Evolutionary conservation across 1,139 yeast genomes (phyloP).

Genomic region (Suhomyces wounanorum): DNA sequence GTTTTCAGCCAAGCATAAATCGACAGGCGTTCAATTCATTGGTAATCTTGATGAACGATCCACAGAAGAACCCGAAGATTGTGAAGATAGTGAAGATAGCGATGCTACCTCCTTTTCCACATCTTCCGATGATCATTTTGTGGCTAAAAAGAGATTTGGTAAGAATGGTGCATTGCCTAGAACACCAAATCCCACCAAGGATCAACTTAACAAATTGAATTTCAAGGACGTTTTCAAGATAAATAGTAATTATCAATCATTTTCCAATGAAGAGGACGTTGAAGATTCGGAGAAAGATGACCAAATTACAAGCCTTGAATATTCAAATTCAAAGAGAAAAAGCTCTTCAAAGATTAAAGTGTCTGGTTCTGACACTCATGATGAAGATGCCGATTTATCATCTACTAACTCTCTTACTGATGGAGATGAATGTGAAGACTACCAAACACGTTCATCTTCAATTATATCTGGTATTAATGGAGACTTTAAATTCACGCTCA

Average conservation of each 20-base stretch:
- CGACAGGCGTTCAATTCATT: constrained; percentile 24
- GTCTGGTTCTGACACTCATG: constrained; percentile 4
- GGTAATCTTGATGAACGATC: constrained; percentile 26
- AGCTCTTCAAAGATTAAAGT: constrained; percentile 14
- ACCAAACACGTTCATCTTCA: constrained; percentile 47
- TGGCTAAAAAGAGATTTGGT: constrained; percentile 10
- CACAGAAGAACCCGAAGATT: constrained; percentile 13
- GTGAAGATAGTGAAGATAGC: constrained; percentile 5
- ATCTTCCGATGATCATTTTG: constrained; percentile 15
- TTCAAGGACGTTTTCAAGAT: constrained; percentile 38
- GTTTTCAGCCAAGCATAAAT: constrained; percentile 10
- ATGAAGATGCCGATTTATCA: constrained; percentile 17
- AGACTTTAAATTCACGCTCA: constrained; percentile 46
- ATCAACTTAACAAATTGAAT: constrained; percentile 20
- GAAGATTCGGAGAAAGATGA: constrained; percentile 23
- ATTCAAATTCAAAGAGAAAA: constrained; percentile 20
- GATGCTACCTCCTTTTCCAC: constrained; percentile 14
- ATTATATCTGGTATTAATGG: constrained; percentile 43
- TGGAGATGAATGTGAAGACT: constrained; percentile 22
- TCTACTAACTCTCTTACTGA: constrained; percentile 19
- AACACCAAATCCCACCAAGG: constrained; percentile 33
- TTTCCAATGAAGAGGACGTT: constrained; percentile 19
- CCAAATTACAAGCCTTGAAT: constrained; percentile 22
- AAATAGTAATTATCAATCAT: constrained; percentile 18
- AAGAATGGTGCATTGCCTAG: constrained; percentile 23